Percentiles rank a stretch among this genome's conserved stretches.
phyloP scores from a whole-genome alignment of 495 filamentous ascomycete genomes.

The Hamigera avellanea region DNA sequence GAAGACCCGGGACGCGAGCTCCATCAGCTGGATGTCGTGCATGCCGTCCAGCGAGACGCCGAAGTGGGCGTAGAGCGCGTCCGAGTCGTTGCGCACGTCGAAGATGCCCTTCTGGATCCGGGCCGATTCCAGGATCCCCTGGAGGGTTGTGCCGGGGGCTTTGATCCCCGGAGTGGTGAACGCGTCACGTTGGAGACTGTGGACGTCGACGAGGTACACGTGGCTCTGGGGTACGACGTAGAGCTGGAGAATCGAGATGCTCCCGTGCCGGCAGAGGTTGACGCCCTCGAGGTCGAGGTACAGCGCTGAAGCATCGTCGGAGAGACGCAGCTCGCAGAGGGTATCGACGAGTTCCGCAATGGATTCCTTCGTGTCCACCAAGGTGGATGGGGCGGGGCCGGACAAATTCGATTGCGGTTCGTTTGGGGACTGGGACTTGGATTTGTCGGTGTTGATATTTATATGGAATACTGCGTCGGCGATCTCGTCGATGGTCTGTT shows the following conservation, averaged over 20 bases:
- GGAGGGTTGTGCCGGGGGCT: slow-evolving; percentile 24
- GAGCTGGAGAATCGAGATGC: slow-evolving; percentile 39
- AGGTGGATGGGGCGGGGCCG: no score
- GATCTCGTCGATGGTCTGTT: no score
- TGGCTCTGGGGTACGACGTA: slow-evolving; percentile 15
- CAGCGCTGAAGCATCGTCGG: slow-evolving; percentile 9
- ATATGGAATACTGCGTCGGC: no score
- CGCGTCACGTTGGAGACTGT: slow-evolving; percentile 26
- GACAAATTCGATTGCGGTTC: no score
- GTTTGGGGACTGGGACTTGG: no score
- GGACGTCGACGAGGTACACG: slow-evolving; percentile 40
- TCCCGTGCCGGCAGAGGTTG: slow-evolving; percentile 33
- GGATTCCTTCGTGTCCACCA: no score
- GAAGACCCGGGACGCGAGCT: slow-evolving; percentile 25
- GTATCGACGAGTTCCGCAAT: no score
- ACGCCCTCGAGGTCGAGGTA: slow-evolving; percentile 48
- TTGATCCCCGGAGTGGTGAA: slow-evolving; percentile 25
- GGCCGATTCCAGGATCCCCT: slow-evolving; percentile 35
- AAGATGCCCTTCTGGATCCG: slow-evolving; percentile 23
- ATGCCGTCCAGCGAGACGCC: slow-evolving; percentile 26
- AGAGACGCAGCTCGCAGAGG: no score
- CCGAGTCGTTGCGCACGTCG: slow-evolving; percentile 37
- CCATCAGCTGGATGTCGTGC: slow-evolving; percentile 46
- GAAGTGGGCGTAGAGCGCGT: slow-evolving; percentile 39
- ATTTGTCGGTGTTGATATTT: no score